Conservation (phyloP, 805 yeast species). For the Kluyveromyces aestuarii region DNA sequence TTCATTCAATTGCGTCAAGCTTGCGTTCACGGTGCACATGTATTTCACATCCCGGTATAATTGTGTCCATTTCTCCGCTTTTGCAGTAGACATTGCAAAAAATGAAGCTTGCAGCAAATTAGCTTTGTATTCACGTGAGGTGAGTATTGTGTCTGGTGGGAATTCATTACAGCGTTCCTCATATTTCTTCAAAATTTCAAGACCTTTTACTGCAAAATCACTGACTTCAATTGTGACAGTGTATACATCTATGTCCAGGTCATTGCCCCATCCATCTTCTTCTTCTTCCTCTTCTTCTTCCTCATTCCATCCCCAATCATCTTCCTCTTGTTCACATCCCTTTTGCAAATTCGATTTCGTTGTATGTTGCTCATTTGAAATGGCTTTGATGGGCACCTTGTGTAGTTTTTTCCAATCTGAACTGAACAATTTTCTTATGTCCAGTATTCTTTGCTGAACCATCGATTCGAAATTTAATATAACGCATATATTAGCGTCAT, state of each 20-base stretch:
- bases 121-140: conserved; percentile 17
- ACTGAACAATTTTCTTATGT: conserved; percentile 12
- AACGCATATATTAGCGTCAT: conserved; percentile 15
- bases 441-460: conserved; percentile 10
- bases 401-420: conserved; percentile 7
- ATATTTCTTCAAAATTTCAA: conserved; percentile 5
- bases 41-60: conserved; percentile 19
- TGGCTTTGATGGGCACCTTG: not conserved
- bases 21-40: conserved; percentile 3
- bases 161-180: conserved; percentile 10
- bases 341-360: not conserved
- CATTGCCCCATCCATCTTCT: conserved; percentile 18
- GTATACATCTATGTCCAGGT: conserved; percentile 13
- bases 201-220: not conserved
- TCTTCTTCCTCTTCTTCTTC: conserved; percentile 10
- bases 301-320: conserved; percentile 21
- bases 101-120: conserved; percentile 23
- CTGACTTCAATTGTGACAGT: conserved; percentile 2
- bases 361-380: not conserved
- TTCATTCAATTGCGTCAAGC: conserved; percentile 15
- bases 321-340: conserved; percentile 2
- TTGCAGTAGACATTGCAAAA: conserved; percentile 15
- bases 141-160: conserved; percentile 7
- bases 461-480: conserved; percentile 20
- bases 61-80: conserved; percentile 22